Evolutionary conservation across 2,329 filamentous ascomycete species (phyloP), one percentile per base, ranked within the genome.

Genomic region (Phyllosticta ampelicida): DNA sequence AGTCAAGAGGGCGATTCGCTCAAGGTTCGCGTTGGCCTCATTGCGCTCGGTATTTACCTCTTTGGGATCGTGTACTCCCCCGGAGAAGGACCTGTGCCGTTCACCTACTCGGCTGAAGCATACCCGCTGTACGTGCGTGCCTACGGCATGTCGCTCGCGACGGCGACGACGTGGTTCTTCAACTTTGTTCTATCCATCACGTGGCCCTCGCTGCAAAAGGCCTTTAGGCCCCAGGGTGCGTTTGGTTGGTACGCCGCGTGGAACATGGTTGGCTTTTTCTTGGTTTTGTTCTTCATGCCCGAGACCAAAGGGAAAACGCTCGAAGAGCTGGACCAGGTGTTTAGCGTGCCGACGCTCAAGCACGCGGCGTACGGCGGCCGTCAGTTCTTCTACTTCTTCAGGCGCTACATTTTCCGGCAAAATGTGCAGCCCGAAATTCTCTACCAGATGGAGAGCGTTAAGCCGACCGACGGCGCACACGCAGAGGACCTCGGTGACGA

Each of bases 121-220:
- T 77, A 75, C 64, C 75, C 75, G 0, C 70, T 76, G 18, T 74
- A 75, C 48, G 69, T 76, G 49, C 73, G 75, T 61, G 73, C 75
- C 48, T 60, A 71, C 26, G 71, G 71, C 20, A 73, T 73, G 71
- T 67, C 65, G 3, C 70, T 71, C 65, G 80, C 75, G 0, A 81
- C 79, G 0, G 78, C 79, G 0, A 81, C 78, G 52, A 80, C 76
- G 21, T 82, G 80, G 79, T 77, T 79, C 59, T 82, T 82, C 72
- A 82, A 83, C 66, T 78, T 77, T 61, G 67, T 79, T 16, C 70
- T 80, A 0, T 74, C 74, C 0, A 74, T 81, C 13, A 80, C 78
- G 1, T 82, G 79, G 78, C 80, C 80, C 0, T 74, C 74, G 0
- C 65, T 82, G 5, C 68, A 73, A 2, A 67, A 67, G 0, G 74